Evolutionary conservation across 2,329 filamentous ascomycete species (phyloP).

Genomic region (Didymella arachidicola): DNA sequence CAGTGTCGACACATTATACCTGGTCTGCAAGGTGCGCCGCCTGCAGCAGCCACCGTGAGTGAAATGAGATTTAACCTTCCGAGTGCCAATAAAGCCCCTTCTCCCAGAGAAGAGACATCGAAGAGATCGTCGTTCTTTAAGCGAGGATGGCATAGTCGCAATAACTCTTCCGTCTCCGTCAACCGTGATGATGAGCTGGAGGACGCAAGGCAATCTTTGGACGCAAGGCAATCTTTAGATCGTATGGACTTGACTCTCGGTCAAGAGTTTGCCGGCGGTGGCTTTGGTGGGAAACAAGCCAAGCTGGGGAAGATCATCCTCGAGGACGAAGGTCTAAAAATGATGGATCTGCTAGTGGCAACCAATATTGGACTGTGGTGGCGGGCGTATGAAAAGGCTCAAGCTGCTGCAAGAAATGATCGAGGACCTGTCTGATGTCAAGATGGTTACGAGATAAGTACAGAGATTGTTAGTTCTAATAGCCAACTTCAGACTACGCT

Average conservation of each 20-base stretch:
- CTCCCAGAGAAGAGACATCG: conserved; percentile 42
- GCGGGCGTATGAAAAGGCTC: conserved; percentile 75
- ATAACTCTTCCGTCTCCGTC: conserved; percentile 40
- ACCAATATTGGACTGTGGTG: conserved; percentile 95
- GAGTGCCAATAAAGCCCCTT: conserved; percentile 53
- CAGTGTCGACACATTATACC: conserved; percentile 74
- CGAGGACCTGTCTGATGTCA: conserved; percentile 12
- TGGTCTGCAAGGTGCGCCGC: conserved; percentile 48
- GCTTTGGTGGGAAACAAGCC: conserved; percentile 81
- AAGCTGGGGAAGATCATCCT: conserved; percentile 95
- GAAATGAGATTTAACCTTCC: conserved; percentile 92
- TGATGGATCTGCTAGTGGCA: conserved; percentile 91
- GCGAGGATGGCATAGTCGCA: conserved; percentile 39
- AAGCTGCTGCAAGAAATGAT: conserved; percentile 20
- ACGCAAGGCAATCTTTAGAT: conserved; percentile 48
- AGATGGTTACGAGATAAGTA: neutral
- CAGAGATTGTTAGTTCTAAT: neutral
- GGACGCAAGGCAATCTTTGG: conserved; percentile 46
- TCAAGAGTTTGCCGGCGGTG: conserved; percentile 83
- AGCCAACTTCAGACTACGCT: neutral
- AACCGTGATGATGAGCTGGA: conserved; percentile 27
- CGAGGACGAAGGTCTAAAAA: conserved; percentile 88
- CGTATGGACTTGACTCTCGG: conserved; percentile 78
- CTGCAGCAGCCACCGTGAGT: conserved; percentile 66
- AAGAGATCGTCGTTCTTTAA: conserved; percentile 50